Conservation (phyloP, 2,329 filamentous ascomycete species). For the Trichoderma atroviride region DNA sequence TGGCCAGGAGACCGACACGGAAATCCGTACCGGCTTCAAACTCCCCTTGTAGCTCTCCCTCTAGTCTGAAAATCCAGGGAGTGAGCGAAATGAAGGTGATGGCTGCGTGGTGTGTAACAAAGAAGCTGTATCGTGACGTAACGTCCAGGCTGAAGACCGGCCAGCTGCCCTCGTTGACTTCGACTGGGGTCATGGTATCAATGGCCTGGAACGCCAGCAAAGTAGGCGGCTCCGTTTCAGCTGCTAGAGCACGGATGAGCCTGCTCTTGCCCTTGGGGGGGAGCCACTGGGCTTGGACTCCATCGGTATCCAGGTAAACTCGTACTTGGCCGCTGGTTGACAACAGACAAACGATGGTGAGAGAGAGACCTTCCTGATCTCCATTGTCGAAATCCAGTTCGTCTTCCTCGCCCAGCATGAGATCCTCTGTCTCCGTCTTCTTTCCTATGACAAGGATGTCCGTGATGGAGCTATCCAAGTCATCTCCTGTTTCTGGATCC, state of each 20-base stretch:
- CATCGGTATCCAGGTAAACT: constrained; percentile 63
- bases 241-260: constrained; percentile 44
- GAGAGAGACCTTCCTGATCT: constrained; percentile 62
- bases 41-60: constrained; percentile 60
- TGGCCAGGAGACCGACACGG: constrained; percentile 61
- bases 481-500: constrained; percentile 59
- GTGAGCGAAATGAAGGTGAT: constrained; percentile 63
- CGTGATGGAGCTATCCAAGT: constrained; percentile 58
- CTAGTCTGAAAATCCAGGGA: constrained; percentile 66
- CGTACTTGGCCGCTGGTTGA: constrained; percentile 63
- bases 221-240: constrained; percentile 47
- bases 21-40: constrained; percentile 63
- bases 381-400: constrained; percentile 59
- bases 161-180: constrained; percentile 61
- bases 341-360: constrained; percentile 62
- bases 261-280: constrained; percentile 58
- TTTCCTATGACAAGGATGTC: constrained; percentile 66
- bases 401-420: constrained; percentile 68
- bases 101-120: constrained; percentile 62
- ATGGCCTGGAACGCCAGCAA: constrained; percentile 65
- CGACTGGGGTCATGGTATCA: constrained; percentile 58
- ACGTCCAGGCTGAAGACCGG: constrained; percentile 64
- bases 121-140: constrained; percentile 65
- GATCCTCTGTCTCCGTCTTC: constrained; percentile 60
- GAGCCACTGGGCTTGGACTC: constrained; percentile 68